phyloP scores from a whole-genome alignment of 305 asterid species.

The Fraxinus paxiana region DNA sequence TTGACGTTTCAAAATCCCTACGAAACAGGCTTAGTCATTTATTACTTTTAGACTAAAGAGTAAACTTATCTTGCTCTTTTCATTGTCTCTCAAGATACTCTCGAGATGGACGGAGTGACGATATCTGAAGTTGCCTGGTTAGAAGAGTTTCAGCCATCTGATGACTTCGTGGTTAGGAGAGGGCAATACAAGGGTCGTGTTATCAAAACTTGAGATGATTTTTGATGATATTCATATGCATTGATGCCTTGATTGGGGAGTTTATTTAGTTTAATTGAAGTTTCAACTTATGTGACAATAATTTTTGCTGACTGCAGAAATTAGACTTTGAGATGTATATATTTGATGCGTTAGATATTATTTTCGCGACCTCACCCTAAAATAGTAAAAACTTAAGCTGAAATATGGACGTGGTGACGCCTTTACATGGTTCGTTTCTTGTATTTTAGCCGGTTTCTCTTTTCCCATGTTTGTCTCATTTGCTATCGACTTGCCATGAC shows the following conservation, averaged over 20 bases:
- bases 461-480: not conserved
- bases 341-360: slow-evolving; percentile 40
- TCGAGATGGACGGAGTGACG: slow-evolving; percentile 69
- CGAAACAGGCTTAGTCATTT: not conserved
- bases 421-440: not conserved
- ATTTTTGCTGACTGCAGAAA: slow-evolving; percentile 30
- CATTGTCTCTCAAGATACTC: slow-evolving; percentile 37
- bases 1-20: not conserved
- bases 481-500: not conserved
- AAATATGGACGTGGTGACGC: not conserved
- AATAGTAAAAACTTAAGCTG: not conserved
- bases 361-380: slow-evolving; percentile 29
- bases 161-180: slow-evolving; percentile 81
- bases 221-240: slow-evolving; percentile 31
- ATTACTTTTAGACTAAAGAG: not conserved
- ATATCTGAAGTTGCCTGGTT: slow-evolving; percentile 73
- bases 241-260: slow-evolving; percentile 27
- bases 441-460: not conserved
- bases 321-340: slow-evolving; percentile 45
- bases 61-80: not conserved
- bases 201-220: slow-evolving; percentile 48
- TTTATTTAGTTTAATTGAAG: slow-evolving; percentile 25
- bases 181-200: slow-evolving; percentile 82
- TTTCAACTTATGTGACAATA: slow-evolving; percentile 26
- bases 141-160: slow-evolving; percentile 84